Evolutionary conservation across 2,329 filamentous ascomycete species (phyloP), one percentile per base, ranked within the genome.

Genomic region (Penicillium hesseltinei): DNA sequence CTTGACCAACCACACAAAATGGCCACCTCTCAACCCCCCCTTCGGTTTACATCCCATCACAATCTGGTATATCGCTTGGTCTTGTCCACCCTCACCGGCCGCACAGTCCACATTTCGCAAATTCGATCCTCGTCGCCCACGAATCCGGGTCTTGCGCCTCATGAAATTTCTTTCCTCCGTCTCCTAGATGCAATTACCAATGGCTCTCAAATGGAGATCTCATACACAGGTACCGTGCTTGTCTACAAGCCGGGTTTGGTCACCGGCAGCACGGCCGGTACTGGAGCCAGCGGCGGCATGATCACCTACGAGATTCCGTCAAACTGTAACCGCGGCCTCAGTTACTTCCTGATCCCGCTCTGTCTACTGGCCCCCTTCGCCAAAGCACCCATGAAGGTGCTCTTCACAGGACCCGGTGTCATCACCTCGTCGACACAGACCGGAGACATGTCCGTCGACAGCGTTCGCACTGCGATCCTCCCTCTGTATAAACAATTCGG

Each of bases 181-280:
- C 89, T 99, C 19, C 87, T 99, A 70, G 94, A 97, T 75, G 84
- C 91, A 65, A 83, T 99, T 68, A 99, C 94, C 70, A 99, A 99
- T 81, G 94, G 94, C 77, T 90, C 90, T 57, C 87, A 89, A 55
- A 91, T 97, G 78, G 92, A 97, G 70, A 96, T 99, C 66, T 96
- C 92, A 11, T 94, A 96, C 78, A 97, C 92, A 1, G 94, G 94
- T 71, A 97, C 94, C 0, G 92, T 91, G 1, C 84, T 99, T 55
- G 88, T 92, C 38, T 99, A 95, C 78, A 89, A 90, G 64, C 94
- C 94, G 0, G 94, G 94, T 36, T 81, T 99, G 40, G 95, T 99
- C 69, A 94, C 91, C 0, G 94, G 94, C 60, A 89, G 88, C 46
- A 86, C 89, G 25, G 82, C 89, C 21, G 91, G 91, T 19, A 83